A percentile compares a stretch with the other conserved stretches of the same genome.
Evolutionary conservation across 1,284 basidiomycete species (phyloP).

Genomic region (Apiotrichum gamsii): DNA sequence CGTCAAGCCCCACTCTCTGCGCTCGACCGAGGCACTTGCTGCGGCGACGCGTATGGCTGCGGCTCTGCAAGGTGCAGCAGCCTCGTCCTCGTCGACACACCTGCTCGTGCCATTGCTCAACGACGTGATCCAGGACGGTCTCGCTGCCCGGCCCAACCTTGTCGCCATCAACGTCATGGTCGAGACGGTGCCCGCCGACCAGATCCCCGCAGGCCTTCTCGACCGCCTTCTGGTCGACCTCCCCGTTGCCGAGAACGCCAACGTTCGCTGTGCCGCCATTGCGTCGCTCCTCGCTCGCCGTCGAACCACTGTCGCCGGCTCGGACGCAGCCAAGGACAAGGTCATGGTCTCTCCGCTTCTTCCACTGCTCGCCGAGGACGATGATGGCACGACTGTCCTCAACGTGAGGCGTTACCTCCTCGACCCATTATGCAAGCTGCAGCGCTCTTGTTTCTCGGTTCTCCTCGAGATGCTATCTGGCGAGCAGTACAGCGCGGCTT

Average conservation of each 20-base stretch:
- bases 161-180: constrained; percentile 20
- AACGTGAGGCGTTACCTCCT: constrained; percentile 31
- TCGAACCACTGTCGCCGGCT: neutral
- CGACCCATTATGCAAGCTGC: constrained; percentile 24
- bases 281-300: constrained; percentile 16
- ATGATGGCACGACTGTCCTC: constrained; percentile 9
- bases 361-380: constrained; percentile 17
- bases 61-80: constrained; percentile 7
- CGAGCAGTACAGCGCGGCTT: constrained; percentile 22
- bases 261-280: constrained; percentile 24
- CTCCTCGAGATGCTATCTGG: constrained; percentile 20
- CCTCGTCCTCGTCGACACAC: constrained; percentile 5
- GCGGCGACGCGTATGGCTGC: constrained; percentile 16
- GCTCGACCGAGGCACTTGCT: constrained; percentile 25
- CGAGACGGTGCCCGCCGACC: constrained; percentile 16
- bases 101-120: constrained; percentile 29
- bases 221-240: constrained; percentile 23
- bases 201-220: constrained; percentile 18
- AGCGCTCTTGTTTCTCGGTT: constrained; percentile 6
- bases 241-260: constrained; percentile 18
- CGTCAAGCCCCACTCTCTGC: constrained; percentile 21
- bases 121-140: constrained; percentile 8
- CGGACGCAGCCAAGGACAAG: constrained; percentile 6
- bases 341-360: constrained; percentile 22
- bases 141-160: constrained; percentile 18